phyloP scores from a whole-genome alignment of 78 protist genomes.

The Anaeramoeba flamelloides region DNA sequence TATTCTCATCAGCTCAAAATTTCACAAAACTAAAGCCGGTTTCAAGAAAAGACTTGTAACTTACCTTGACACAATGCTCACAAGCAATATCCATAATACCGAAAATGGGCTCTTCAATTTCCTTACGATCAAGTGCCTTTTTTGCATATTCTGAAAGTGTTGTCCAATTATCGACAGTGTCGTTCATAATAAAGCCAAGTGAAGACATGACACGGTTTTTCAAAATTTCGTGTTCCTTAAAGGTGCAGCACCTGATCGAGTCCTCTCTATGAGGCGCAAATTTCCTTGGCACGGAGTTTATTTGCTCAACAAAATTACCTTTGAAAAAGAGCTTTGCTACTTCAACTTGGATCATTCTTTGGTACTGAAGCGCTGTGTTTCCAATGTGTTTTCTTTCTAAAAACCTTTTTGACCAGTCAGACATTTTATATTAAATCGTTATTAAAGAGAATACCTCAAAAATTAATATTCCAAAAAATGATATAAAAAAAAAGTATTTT shows the following conservation, averaged over 20 bases:
- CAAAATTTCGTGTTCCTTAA: not conserved
- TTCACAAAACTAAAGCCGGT: too few species aligned
- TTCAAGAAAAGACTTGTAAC: too few species aligned
- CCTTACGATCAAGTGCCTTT: not conserved
- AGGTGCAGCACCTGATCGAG: not conserved
- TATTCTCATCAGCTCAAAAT: too few species aligned
- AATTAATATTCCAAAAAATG: too few species aligned
- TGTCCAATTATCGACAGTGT: not conserved
- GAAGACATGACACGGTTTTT: not conserved
- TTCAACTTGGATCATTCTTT: not conserved
- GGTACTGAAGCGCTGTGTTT: not conserved
- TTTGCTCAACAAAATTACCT: not conserved
- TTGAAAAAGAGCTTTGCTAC: not conserved
- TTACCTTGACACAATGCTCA: not conserved
- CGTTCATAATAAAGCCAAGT: not conserved
- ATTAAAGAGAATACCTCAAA: too few species aligned
- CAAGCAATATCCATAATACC: not conserved
- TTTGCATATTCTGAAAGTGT: not conserved
- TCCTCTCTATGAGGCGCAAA: not conserved
- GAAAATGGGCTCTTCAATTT: not conserved
- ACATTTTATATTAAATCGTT: too few species aligned
- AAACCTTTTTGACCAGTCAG: not conserved
- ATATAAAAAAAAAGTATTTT: too few species aligned
- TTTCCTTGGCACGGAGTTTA: not conserved
- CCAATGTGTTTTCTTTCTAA: not conserved